Evolutionary conservation across 169 alveolate genomes (phyloP).

Genomic region (Plasmodium billcollinsi): DNA sequence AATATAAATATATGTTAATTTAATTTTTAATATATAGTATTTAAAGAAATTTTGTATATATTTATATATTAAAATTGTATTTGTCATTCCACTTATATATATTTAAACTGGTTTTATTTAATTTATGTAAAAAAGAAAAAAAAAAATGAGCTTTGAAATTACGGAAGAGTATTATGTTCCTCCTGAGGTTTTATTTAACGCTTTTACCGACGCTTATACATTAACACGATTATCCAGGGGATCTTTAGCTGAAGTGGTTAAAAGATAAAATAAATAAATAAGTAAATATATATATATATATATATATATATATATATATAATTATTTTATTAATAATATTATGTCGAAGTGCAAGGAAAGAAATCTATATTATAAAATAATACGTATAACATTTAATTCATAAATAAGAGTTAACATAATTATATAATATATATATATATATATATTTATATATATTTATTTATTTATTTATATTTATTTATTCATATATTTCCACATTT

Average conservation of each 20-base stretch:
- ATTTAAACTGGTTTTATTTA: no score
- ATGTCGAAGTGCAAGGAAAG: background rate
- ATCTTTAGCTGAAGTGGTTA: constrained; percentile 60
- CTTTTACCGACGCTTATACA: constrained; percentile 50
- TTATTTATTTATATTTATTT: background rate
- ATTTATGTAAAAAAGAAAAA: no score
- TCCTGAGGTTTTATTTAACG: constrained; percentile 56
- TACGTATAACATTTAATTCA: background rate
- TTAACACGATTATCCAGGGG: constrained; percentile 72
- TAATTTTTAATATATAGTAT: no score
- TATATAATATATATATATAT: no score
- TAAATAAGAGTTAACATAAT: no score
- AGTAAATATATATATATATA: background rate
- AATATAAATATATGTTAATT: no score
- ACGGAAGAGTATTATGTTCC: constrained; percentile 69
- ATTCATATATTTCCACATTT: background rate
- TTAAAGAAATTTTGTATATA: no score
- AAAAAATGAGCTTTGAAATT: constrained; percentile 50
- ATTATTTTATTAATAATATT: background rate
- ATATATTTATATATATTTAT: background rate
- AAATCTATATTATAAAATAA: background rate
- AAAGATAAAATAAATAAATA: background rate
- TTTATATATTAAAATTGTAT: no score
- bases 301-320: background rate
- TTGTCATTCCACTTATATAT: no score